Evolutionary conservation across 2,329 filamentous ascomycete species (phyloP), one percentile per base, ranked within the genome.

Genomic region (Pseudocercospora cruenta): DNA sequence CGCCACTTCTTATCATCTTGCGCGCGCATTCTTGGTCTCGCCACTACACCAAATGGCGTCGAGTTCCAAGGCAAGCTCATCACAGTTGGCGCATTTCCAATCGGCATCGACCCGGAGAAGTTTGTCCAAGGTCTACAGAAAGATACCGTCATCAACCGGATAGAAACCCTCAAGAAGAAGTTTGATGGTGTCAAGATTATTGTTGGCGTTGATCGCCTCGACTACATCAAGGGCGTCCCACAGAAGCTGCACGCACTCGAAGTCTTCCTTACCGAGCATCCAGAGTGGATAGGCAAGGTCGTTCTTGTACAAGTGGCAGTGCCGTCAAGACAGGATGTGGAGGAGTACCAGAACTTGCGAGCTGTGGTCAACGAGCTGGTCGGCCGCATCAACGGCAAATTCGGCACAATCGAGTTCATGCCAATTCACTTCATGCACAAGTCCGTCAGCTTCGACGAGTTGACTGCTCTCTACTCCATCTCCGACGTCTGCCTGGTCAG

Each of bases 371-470:
- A 98, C 78, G 95, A 99, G 82, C 87, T 98, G 10, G 94, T 98
- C 14, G 95, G 95, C 43, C 88, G 94, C 67, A 98, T 99, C 82
- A 99, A 99, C 77, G 95, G 95, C 76, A 93, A 92, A 77, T 98
- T 97, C 76, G 94, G 94, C 78, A 97, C 94, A 33, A 91, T 98
- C 75, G 94, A 98, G 80, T 98, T 97, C 82, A 97, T 96, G 91
- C 95, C 95, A 0, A 98, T 99, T 73, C 95, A 98, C 80, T 98
- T 97, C 83, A 89, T 98, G 75, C 95, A 98, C 82, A 96, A 97
- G 82, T 96, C 92, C 4, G 93, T 98, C 76, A 89, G 89, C 58
- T 97, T 98, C 73, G 93, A 97, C 72, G 95, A 98, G 81, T 88
- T 99, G 39, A 94, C 96, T 58, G 94, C 94, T 0, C 86, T 98